phyloP scores from a whole-genome alignment of 2,329 filamentous ascomycete genomes.

The Xylariales sp. region DNA sequence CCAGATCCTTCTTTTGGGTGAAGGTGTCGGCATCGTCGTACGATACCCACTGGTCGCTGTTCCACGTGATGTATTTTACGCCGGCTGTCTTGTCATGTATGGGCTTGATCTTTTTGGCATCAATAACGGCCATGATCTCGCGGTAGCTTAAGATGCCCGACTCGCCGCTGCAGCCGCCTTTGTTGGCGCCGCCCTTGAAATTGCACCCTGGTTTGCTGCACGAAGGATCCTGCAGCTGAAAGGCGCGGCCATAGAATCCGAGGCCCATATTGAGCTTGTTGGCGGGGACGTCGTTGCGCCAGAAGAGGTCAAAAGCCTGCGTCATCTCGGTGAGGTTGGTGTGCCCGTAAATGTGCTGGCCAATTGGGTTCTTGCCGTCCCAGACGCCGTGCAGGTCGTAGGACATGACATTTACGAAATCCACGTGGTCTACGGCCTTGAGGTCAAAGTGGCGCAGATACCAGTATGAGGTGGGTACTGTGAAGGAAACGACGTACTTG shows the following conservation, averaged over 20 bases:
- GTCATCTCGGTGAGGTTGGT: slow-evolving; percentile 45
- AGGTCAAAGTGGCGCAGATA: slow-evolving; percentile 25
- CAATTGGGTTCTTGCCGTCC: slow-evolving; percentile 30
- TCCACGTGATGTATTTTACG: slow-evolving; percentile 30
- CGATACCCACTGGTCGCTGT: slow-evolving; percentile 35
- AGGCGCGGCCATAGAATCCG: slow-evolving; percentile 33
- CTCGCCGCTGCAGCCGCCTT: slow-evolving; percentile 19
- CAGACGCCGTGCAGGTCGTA: slow-evolving; percentile 31
- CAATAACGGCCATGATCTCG: slow-evolving; percentile 22
- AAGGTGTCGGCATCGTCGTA: slow-evolving; percentile 35
- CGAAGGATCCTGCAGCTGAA: slow-evolving; percentile 14
- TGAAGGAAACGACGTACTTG: slow-evolving; percentile 15
- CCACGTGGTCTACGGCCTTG: slow-evolving; percentile 17
- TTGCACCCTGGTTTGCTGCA: slow-evolving; percentile 15
- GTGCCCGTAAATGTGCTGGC: slow-evolving; percentile 31
- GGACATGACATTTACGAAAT: slow-evolving; percentile 33
- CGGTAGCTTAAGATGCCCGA: slow-evolving; percentile 20
- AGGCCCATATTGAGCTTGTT: slow-evolving; percentile 35
- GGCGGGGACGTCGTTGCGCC: slow-evolving; percentile 37
- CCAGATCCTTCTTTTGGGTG: slow-evolving; percentile 23
- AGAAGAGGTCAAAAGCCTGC: slow-evolving; percentile 36
- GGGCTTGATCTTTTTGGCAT: slow-evolving; percentile 16
- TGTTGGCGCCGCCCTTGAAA: slow-evolving; percentile 13
- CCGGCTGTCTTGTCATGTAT: slow-evolving; percentile 22
- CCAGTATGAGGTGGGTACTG: slow-evolving; percentile 17